These are phyloP conservation scores for Talaromyces amestolkiae DNA, from an alignment of 2,329 filamentous ascomycete genomes.

Conservation along the genomic window DNA sequence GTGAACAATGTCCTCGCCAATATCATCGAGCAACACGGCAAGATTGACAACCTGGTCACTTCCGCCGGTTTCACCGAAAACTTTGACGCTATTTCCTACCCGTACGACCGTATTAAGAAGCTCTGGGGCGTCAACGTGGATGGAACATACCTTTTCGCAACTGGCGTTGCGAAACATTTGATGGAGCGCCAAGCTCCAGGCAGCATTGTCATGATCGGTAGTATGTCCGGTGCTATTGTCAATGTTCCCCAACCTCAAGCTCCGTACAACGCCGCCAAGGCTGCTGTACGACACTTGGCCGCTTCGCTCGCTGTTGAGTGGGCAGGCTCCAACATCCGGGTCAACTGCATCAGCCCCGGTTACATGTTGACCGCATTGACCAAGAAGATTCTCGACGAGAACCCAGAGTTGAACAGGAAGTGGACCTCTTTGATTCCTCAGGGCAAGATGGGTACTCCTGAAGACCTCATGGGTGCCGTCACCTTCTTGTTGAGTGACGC, in stretches of 20 bases:
- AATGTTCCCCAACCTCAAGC: conserved; percentile 93
- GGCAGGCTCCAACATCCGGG: conserved; percentile 81
- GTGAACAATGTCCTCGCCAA: conserved; percentile 72
- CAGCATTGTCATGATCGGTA: conserved; percentile 91
- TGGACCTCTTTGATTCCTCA: conserved; percentile 92
- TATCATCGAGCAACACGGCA: conserved; percentile 68
- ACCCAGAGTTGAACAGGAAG: conserved; percentile 81
- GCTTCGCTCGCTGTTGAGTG: conserved; percentile 90
- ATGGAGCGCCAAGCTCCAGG: conserved; percentile 76
- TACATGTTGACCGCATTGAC: conserved; percentile 96
- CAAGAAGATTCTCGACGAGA: conserved; percentile 89
- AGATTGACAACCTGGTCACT: conserved; percentile 88
- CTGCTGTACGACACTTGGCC: conserved; percentile 83
- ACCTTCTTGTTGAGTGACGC: conserved; percentile 82
- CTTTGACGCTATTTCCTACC: conserved; percentile 87
- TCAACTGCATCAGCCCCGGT: conserved; percentile 92
- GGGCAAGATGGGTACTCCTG: conserved; percentile 87
- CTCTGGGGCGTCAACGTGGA: conserved; percentile 93
- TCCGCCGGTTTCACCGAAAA: conserved; percentile 98
- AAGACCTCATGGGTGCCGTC: conserved; percentile 91
- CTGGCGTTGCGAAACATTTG: conserved; percentile 78
- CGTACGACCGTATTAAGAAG: conserved; percentile 85
- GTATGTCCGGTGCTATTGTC: conserved; percentile 91
- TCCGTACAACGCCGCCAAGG: conserved; percentile 91
- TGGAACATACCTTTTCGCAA: conserved; percentile 86